phyloP scores from a whole-genome alignment of 257 asterid genomes.

The Ballota nigra region DNA sequence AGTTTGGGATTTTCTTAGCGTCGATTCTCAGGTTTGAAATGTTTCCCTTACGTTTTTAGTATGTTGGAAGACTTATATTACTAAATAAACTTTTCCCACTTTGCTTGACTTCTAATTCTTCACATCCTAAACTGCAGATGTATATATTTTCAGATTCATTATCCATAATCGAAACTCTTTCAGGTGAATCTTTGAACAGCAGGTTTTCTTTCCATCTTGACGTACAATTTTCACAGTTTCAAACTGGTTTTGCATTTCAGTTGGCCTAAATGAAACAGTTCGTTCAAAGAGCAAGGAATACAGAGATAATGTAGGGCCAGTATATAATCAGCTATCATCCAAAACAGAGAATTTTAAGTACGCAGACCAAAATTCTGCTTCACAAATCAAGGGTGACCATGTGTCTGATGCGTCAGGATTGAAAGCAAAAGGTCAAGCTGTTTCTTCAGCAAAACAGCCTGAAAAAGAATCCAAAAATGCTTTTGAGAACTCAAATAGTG shows the following conservation, averaged over 20 bases:
- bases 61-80: constrained; percentile 8
- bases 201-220: constrained; percentile 9
- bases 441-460: constrained; percentile 49
- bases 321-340: constrained; percentile 40
- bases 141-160: constrained; percentile 79
- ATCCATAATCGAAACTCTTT: constrained; percentile 75
- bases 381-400: constrained; percentile 42
- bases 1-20: constrained; percentile 98
- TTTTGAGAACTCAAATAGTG: constrained; percentile 48
- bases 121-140: constrained; percentile 58
- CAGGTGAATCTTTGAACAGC: constrained; percentile 53
- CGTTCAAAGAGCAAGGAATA: constrained; percentile 44
- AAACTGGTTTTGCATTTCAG: constrained; percentile 40
- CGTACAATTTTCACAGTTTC: constrained; percentile 14
- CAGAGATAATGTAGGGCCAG: constrained; percentile 31
- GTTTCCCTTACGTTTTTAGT: constrained; percentile 20
- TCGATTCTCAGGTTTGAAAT: constrained; percentile 89
- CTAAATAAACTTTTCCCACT: constrained; percentile 16
- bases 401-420: constrained; percentile 39
- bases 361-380: constrained; percentile 45
- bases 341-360: constrained; percentile 30
- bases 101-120: constrained; percentile 19
- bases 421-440: constrained; percentile 40
- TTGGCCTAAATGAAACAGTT: constrained; percentile 43
- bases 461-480: constrained; percentile 39